Evolutionary conservation across 2,329 filamentous ascomycete species (phyloP), one percentile per base, ranked within the genome.

Genomic region (Grosmannia clavigera): DNA sequence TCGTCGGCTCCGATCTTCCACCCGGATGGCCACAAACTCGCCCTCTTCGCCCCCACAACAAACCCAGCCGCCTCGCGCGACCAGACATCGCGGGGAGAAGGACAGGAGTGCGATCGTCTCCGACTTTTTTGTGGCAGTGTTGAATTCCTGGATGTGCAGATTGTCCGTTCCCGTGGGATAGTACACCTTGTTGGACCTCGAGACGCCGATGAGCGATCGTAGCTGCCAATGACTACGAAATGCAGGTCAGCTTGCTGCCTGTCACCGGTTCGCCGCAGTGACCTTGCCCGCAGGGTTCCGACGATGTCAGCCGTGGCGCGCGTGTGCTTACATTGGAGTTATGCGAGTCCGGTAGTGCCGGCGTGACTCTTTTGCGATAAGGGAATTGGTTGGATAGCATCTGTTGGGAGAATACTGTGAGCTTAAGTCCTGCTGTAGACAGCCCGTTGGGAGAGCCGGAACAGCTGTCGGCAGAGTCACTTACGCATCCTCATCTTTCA

Each of bases 21-120:
- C 76, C 65, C 81, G 84, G 67, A 96, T 87, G 60, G 90, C 85
- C 35, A 88, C 86, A 69, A 95, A 96, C 69, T 95, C 87, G 61
- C 94, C 94, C 65, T 84, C 83, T 67, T 95, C 87, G 61, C 92
- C 92, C 55, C 92, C 94, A 55, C 92, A 89, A 67, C 90, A 96
- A 46, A 97, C 81, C 87, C 90, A 97, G 58, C 91, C 91, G 67
- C 88, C 82, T 58, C 85, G 86, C 9, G 90, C 88, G n/a, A 90
- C 87, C 7, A 96, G 82, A 71, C 92, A 97, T 74, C 89, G 83
- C n/a, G 92, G 88, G 67, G 72, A 81, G 72, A 85, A 94, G 65
- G 79, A 84, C 65, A 92, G 77, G 35, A 84, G 77, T 58, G 83
- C 89, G 71, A 89, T 83, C 63, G 81, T 86, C 74, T 87, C 88